phyloP scores from a whole-genome alignment of 2,329 filamentous ascomycete species.

The Byssoonygena ceratinophila region DNA sequence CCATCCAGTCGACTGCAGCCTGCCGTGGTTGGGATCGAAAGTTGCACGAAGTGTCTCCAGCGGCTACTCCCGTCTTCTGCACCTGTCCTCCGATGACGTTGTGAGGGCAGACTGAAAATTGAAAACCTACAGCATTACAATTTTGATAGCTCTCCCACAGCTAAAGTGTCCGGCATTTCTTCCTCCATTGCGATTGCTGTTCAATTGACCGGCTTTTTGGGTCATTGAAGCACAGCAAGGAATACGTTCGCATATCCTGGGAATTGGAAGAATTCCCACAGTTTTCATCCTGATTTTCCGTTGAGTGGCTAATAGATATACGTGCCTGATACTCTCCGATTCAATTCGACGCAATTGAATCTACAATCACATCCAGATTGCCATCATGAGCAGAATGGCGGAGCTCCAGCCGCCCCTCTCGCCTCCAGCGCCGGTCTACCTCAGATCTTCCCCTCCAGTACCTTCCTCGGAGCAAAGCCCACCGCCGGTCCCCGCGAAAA shows the following conservation, averaged over 20 bases:
- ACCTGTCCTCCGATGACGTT: not conserved
- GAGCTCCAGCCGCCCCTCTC: constrained; percentile 24
- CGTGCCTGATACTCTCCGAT: not conserved
- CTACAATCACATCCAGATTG: too few relatives aligned
- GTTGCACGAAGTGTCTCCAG: constrained; percentile 1
- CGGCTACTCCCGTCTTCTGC: not conserved
- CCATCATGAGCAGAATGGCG: constrained; percentile 5
- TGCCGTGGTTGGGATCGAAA: not conserved
- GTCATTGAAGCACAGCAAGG: not conserved
- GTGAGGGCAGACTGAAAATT: not conserved
- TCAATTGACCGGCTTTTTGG: not conserved
- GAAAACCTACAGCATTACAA: not conserved
- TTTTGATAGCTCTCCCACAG: not conserved
- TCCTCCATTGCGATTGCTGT: not conserved
- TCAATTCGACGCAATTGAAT: too few relatives aligned
- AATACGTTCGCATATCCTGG: not conserved
- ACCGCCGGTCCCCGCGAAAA: constrained; percentile 16
- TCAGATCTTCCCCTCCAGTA: constrained; percentile 30
- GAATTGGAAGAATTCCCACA: too few relatives aligned
- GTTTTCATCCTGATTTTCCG: not conserved
- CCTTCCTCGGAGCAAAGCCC: constrained; percentile 16
- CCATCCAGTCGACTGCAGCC: not conserved
- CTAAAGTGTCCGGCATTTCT: not conserved
- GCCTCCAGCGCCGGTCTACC: constrained; percentile 37
- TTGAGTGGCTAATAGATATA: not conserved